These are phyloP conservation scores for Exophiala lecanii-corni DNA, from an alignment of 2,329 filamentous ascomycete species.

Conservation along the genomic window DNA sequence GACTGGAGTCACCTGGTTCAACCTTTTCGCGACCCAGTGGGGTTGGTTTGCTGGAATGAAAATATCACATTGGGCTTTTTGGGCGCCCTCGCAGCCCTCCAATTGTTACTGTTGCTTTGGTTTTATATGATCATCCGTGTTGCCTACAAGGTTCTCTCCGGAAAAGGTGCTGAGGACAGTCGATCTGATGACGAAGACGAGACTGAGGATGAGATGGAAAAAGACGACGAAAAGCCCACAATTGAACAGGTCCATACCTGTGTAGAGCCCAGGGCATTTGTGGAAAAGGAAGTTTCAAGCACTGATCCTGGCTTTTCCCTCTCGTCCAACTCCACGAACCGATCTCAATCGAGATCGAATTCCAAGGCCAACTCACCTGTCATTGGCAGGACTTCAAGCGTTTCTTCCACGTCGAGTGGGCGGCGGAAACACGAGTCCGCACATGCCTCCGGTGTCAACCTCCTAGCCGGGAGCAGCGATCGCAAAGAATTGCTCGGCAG, in stretches of 20 bases:
- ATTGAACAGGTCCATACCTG: slow-evolving; percentile 16
- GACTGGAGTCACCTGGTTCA: slow-evolving; percentile 62
- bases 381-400: slow-evolving; percentile 6
- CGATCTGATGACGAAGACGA: slow-evolving; percentile 82
- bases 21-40: slow-evolving; percentile 66
- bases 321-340: slow-evolving; percentile 7
- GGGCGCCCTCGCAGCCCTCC: slow-evolving; percentile 68
- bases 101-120: slow-evolving; percentile 79
- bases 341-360: slow-evolving; percentile 7
- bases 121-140: slow-evolving; percentile 84
- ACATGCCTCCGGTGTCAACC: slow-evolving; percentile 25
- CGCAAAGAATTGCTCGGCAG: slow-evolving; percentile 31
- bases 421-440: slow-evolving; percentile 20
- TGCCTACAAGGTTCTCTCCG: slow-evolving; percentile 71
- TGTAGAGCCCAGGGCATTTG: slow-evolving; percentile 14
- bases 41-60: slow-evolving; percentile 73
- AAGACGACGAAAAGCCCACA: slow-evolving; percentile 2
- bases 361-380: slow-evolving; percentile 11
- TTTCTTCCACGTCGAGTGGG: slow-evolving; percentile 3
- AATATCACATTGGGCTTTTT: slow-evolving; percentile 74
- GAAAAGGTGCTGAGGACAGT: slow-evolving; percentile 74
- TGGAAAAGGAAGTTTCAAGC: slow-evolving; percentile 24
- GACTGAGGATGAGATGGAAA: slow-evolving; percentile 52
- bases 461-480: slow-evolving; percentile 23
- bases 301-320: slow-evolving; percentile 19